These are phyloP conservation scores for Herpetospermum pedunculosum DNA, from an alignment of 306 rosid species.

Conservation along the genomic window DNA sequence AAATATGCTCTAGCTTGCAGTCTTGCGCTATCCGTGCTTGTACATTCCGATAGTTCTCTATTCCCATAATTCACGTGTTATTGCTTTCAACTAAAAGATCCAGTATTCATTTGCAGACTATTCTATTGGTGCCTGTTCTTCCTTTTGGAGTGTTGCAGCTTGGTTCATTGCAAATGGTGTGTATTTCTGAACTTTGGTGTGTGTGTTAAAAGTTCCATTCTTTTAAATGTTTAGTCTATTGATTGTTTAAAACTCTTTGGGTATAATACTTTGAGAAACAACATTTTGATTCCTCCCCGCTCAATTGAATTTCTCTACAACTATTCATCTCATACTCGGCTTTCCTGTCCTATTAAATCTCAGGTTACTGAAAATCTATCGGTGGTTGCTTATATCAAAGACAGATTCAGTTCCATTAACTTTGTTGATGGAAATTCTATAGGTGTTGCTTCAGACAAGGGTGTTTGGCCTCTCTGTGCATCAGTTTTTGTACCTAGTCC, in stretches of 20 bases:
- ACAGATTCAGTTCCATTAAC: slow-evolving; percentile 34
- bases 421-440: slow-evolving; percentile 16
- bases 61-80: background rate
- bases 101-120: slow-evolving; percentile 40
- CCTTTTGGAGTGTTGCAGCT: slow-evolving; percentile 84
- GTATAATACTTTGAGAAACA: background rate
- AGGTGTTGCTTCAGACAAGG: too few species aligned
- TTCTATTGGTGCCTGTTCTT: slow-evolving; percentile 72
- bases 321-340: slow-evolving; percentile 16
- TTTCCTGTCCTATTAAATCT: slow-evolving; percentile 19
- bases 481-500: slow-evolving; percentile 24
- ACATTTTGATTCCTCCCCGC: background rate
- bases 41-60: background rate
- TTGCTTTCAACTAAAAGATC: background rate
- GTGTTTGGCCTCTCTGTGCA: too few species aligned
- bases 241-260: background rate
- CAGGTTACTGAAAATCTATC: slow-evolving; percentile 73
- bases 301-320: background rate
- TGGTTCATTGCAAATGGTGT: slow-evolving; percentile 70
- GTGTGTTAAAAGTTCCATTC: background rate
- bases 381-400: slow-evolving; percentile 38
- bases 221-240: background rate
- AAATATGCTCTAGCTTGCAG: background rate
- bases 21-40: background rate
- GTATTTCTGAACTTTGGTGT: slow-evolving; percentile 20